Conservation (phyloP, 2,329 filamentous ascomycete species). For the Cryphonectria parasitica region DNA sequence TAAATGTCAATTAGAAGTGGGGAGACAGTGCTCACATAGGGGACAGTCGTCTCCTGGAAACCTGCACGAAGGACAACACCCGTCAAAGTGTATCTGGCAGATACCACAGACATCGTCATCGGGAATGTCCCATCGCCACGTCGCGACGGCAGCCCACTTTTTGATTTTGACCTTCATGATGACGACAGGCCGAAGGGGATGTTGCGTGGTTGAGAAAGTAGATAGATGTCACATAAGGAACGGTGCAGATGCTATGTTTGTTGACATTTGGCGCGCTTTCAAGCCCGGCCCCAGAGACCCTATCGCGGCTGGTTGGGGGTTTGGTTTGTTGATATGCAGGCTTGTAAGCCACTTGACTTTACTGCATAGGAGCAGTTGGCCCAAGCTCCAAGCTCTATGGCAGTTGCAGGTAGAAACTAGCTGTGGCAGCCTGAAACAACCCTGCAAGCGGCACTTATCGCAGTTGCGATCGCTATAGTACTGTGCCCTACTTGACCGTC, state of each 20-base stretch:
- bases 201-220: not conserved
- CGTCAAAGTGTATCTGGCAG: slow-evolving; percentile 96
- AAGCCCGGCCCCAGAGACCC: not conserved
- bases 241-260: not conserved
- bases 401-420: not conserved
- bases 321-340: too few species aligned
- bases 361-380: not conserved
- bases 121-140: slow-evolving; percentile 97
- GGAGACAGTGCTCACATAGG: slow-evolving; percentile 65
- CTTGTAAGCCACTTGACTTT: not conserved
- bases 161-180: slow-evolving; percentile 94
- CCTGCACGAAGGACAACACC: slow-evolving; percentile 96
- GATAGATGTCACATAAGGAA: not conserved
- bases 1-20: too few species aligned
- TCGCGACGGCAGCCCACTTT: slow-evolving; percentile 91
- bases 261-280: not conserved
- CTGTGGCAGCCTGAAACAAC: not conserved
- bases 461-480: not conserved
- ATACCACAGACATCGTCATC: slow-evolving; percentile 98
- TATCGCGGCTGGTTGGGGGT: not conserved
- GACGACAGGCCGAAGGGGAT: not conserved
- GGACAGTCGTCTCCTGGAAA: slow-evolving; percentile 96
- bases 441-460: not conserved
- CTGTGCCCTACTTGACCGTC: not conserved
- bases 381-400: slow-evolving; percentile 2